Evolutionary conservation across 2,329 filamentous ascomycete species (phyloP).

Genomic region (Immersiporthe knoxdaviesiana): DNA sequence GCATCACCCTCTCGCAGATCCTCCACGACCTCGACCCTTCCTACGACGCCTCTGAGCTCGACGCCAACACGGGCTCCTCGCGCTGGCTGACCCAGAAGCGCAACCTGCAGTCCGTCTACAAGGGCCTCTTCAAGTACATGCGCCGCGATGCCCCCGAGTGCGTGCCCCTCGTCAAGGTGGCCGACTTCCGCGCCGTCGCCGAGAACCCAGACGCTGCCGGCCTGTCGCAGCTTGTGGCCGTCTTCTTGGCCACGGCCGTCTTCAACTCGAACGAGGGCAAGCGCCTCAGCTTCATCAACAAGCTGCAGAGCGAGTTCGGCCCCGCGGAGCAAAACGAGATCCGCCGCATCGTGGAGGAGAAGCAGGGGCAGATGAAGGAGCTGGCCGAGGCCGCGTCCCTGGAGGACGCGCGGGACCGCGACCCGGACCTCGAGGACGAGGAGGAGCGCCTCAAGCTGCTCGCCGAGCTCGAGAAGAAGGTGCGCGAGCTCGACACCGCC

Average conservation of each 20-base stretch:
- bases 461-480: conserved; percentile 41
- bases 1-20: conserved; percentile 57
- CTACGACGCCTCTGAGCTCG: conserved; percentile 59
- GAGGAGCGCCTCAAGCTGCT: conserved; percentile 56
- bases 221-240: conserved; percentile 49
- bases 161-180: conserved; percentile 54
- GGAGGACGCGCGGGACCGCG: conserved; percentile 41
- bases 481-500: conserved; percentile 47
- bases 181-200: conserved; percentile 61
- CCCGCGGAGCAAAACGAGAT: conserved; percentile 49
- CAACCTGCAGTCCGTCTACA: conserved; percentile 90
- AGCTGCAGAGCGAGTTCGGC: conserved; percentile 37
- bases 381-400: conserved; percentile 32
- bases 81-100: conserved; percentile 70
- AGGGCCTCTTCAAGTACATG: conserved; percentile 78
- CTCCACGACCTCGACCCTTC: conserved; percentile 61
- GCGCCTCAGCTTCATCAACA: conserved; percentile 35
- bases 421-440: conserved; percentile 60
- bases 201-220: conserved; percentile 59
- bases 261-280: conserved; percentile 38
- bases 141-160: conserved; percentile 56
- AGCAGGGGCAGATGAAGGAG: conserved; percentile 48
- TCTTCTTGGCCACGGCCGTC: conserved; percentile 37
- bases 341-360: conserved; percentile 51
- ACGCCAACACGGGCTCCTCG: conserved; percentile 48